phyloP scores from a whole-genome alignment of 306 rosid genomes.

The Malus fusca region DNA sequence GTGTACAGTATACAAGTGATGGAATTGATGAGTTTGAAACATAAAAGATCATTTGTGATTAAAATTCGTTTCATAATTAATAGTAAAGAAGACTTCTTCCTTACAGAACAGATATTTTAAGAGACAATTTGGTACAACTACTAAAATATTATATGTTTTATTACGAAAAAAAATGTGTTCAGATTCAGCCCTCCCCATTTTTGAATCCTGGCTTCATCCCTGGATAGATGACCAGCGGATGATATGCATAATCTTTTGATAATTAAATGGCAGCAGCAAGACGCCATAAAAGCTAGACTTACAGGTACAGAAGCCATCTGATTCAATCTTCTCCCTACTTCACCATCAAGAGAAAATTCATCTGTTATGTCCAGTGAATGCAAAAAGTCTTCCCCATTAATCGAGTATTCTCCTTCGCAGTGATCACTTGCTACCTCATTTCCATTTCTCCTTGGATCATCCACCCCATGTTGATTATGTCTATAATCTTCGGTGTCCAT shows the following conservation, averaged over 20 bases:
- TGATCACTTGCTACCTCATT: background rate
- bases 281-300: conserved; percentile 28
- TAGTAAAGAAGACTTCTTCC: too few relatives aligned
- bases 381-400: conserved; percentile 30
- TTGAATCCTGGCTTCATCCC: too few relatives aligned
- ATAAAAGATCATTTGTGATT: too few relatives aligned
- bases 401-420: conserved; percentile 30
- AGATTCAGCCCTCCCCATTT: too few relatives aligned
- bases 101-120: too few relatives aligned
- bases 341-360: conserved; percentile 79
- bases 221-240: background rate
- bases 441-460: conserved; percentile 23
- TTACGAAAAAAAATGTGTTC: too few relatives aligned
- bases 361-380: conserved; percentile 57
- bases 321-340: conserved; percentile 81
- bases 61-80: too few relatives aligned
- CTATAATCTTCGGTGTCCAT: conserved; percentile 16
- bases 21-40: too few relatives aligned
- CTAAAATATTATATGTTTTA: too few relatives aligned
- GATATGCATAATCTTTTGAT: background rate
- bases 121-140: too few relatives aligned
- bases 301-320: conserved; percentile 89
- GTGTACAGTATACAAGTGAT: too few relatives aligned
- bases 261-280: background rate
- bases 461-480: conserved; percentile 13